These are phyloP conservation scores for Sporothrix pallida DNA, from an alignment of 2,329 filamentous ascomycete genomes.

Conservation along the genomic window DNA sequence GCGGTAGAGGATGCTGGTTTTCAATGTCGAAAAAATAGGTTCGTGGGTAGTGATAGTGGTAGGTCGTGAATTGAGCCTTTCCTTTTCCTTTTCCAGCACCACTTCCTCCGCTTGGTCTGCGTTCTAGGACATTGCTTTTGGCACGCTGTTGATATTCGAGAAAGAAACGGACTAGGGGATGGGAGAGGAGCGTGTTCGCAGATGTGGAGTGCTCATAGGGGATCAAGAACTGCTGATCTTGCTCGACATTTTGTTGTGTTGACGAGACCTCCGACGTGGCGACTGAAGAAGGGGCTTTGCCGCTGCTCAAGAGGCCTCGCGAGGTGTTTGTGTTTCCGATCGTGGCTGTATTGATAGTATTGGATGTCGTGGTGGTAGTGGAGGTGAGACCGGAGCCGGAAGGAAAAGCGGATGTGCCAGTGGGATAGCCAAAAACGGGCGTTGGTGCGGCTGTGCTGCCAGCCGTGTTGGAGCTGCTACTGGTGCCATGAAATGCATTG, in stretches of 20 bases:
- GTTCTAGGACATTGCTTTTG: neutral
- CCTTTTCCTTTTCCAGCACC: neutral
- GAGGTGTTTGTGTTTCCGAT: neutral
- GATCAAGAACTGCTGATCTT: conserved; percentile 48
- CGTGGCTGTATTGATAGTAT: neutral
- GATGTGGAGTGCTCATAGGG: conserved; percentile 46
- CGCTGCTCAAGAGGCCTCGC: neutral
- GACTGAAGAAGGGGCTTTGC: neutral
- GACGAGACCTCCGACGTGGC: conserved; percentile 28
- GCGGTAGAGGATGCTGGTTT: conserved; percentile 44
- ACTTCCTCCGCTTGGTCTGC: neutral
- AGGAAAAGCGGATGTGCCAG: neutral
- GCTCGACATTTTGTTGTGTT: conserved; percentile 38
- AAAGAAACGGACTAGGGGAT: conserved; percentile 45
- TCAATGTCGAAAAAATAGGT: conserved; percentile 48
- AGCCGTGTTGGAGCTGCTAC: neutral
- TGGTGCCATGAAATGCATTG: conserved; percentile 3
- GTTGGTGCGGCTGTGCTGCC: neutral
- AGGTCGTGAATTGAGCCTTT: neutral
- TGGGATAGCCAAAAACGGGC: conserved; percentile 25
- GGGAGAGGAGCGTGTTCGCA: conserved; percentile 45
- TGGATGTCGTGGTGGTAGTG: no score
- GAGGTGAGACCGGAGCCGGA: neutral
- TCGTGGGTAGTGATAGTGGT: conserved; percentile 42
- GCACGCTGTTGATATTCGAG: conserved; percentile 40